Evolutionary conservation across 2,329 filamentous ascomycete species (phyloP).

Genomic region (Biscogniauxia marginata): DNA sequence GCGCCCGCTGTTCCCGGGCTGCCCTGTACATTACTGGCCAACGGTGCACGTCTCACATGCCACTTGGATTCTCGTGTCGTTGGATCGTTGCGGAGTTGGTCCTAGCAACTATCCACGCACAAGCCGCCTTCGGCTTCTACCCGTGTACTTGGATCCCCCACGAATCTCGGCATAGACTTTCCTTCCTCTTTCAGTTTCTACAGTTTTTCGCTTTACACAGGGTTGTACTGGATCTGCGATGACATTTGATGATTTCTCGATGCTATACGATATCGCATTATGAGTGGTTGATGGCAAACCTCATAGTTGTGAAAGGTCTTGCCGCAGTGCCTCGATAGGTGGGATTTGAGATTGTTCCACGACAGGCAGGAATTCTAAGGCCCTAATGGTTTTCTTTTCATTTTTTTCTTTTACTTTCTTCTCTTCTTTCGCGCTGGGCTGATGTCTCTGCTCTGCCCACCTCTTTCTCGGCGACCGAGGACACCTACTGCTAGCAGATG

Average conservation of each 20-base stretch:
- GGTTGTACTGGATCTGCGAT: constrained; percentile 9
- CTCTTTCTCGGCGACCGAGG: background rate
- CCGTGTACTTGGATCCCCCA: constrained; percentile 28
- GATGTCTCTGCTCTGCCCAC: background rate
- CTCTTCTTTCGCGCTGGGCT: background rate
- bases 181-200: constrained; percentile 17
- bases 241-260: background rate
- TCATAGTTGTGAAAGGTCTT: background rate
- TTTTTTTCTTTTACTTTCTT: background rate
- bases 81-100: constrained; percentile 17
- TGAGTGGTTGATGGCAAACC: background rate
- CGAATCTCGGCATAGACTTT: constrained; percentile 29
- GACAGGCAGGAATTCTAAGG: background rate
- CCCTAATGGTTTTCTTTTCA: background rate
- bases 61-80: constrained; percentile 10
- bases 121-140: constrained; percentile 21
- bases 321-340: background rate
- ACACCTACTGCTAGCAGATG: background rate
- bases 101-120: constrained; percentile 13
- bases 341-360: background rate
- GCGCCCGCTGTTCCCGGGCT: constrained; percentile 23
- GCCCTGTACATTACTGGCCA: constrained; percentile 34
- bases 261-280: constrained; percentile 6
- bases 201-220: constrained; percentile 11
- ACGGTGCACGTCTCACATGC: constrained; percentile 22